Evolutionary conservation across 106 monocot genomes (phyloP).

Genomic region (Dendrobium huoshanense): DNA sequence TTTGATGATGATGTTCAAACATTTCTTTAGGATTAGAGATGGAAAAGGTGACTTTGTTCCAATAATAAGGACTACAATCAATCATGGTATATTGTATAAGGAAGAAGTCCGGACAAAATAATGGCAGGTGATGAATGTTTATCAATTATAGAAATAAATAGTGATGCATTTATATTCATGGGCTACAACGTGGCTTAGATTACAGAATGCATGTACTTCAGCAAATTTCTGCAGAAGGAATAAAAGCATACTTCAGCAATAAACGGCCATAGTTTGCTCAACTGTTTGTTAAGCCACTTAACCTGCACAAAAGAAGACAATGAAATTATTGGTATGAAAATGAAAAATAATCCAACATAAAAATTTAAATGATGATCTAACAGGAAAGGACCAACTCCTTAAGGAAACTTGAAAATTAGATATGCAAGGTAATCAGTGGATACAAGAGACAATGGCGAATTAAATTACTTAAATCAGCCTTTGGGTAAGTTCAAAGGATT

Average conservation of each 20-base stretch:
- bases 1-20: too few species aligned
- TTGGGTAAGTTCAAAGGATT: neutral
- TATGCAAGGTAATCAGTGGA: neutral
- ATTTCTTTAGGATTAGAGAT: neutral
- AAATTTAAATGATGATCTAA: slow-evolving; percentile 1
- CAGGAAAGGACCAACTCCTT: neutral
- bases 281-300: slow-evolving; percentile 93
- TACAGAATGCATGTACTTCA: neutral
- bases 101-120: neutral
- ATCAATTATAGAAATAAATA: neutral
- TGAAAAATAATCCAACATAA: neutral
- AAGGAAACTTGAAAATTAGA: neutral
- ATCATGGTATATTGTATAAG: neutral
- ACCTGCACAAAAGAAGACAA: slow-evolving; percentile 45
- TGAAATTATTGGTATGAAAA: neutral
- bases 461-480: neutral
- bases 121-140: neutral
- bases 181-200: neutral
- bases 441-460: neutral
- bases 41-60: neutral
- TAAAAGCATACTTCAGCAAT: slow-evolving; percentile 71
- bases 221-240: neutral
- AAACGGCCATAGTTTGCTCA: slow-evolving; percentile 92
- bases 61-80: neutral
- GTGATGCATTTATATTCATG: slow-evolving; percentile 7